Conservation (phyloP, 352 stramenopile genomes). For the Globisporangium ultimum region DNA sequence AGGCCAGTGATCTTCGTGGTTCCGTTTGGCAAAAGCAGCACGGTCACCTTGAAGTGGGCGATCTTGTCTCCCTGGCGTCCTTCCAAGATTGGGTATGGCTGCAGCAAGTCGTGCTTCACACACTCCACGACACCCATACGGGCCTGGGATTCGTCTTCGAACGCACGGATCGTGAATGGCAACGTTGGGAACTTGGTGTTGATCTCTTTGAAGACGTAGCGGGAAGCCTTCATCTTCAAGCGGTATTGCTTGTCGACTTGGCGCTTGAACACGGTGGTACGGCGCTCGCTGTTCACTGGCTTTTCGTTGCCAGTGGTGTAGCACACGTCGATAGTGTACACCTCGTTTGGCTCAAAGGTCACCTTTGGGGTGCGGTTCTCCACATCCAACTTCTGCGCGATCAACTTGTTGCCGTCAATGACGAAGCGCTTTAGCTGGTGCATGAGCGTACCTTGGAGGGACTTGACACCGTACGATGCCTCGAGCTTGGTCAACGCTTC, state of each 20-base stretch:
- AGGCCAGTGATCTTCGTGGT: constrained; percentile 96
- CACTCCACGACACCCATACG: constrained; percentile 98
- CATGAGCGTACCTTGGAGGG: constrained; percentile 97
- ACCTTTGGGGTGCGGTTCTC: constrained; percentile 85
- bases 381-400: constrained; percentile 90
- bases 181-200: constrained; percentile 98
- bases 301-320: constrained; percentile 98
- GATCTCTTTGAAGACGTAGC: constrained; percentile 97
- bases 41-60: constrained; percentile 99
- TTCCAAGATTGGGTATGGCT: constrained; percentile 97
- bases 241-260: constrained; percentile 98
- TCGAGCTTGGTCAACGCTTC: constrained; percentile 94
- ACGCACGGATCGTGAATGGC: constrained; percentile 97
- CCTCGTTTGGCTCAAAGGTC: constrained; percentile 96
- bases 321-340: constrained; percentile 99
- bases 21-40: constrained; percentile 96
- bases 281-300: constrained; percentile 82
- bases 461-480: constrained; percentile 95
- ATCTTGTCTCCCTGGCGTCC: constrained; percentile 94
- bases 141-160: constrained; percentile 94
- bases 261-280: constrained; percentile 99
- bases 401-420: constrained; percentile 98
- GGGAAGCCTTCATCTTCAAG: constrained; percentile 93
- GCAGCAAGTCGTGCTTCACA: constrained; percentile 96
- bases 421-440: constrained; percentile 99